Percentiles rank a stretch among this genome's conserved stretches.
These are phyloP conservation scores for Trametes pubescens DNA, from an alignment of 1,284 basidiomycete genomes.

Conservation along the genomic window DNA sequence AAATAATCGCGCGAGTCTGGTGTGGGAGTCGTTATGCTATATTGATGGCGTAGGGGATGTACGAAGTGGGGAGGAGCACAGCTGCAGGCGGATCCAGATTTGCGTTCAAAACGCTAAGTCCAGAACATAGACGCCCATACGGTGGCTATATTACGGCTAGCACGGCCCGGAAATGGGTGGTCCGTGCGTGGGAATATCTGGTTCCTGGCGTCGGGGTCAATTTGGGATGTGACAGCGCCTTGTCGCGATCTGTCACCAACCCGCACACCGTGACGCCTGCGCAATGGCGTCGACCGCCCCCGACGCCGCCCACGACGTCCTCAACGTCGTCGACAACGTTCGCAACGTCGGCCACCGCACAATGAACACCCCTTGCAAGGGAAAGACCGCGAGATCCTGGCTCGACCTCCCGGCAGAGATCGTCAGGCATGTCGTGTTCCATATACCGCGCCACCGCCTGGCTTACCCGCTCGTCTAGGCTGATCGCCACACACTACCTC, in stretches of 20 bases:
- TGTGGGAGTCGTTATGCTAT: too few species aligned
- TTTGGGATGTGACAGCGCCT: slow-evolving; percentile 36
- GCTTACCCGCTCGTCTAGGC: slow-evolving; percentile 48
- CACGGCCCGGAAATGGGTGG: slow-evolving; percentile 20
- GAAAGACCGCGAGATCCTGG: slow-evolving; percentile 75
- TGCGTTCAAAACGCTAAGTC: neutral
- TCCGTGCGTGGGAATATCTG: slow-evolving; percentile 40
- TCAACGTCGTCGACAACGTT: slow-evolving; percentile 28
- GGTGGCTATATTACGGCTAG: neutral
- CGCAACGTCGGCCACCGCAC: slow-evolving; percentile 14
- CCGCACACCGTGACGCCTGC: slow-evolving; percentile 40
- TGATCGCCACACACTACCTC: slow-evolving; percentile 69
- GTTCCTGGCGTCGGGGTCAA: slow-evolving; percentile 26
- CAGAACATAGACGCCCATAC: slow-evolving; percentile 10
- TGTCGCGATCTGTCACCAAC: slow-evolving; percentile 42
- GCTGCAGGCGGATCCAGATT: too few species aligned
- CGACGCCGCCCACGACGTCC: slow-evolving; percentile 25
- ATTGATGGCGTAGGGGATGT: too few species aligned
- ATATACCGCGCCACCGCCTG: slow-evolving; percentile 36
- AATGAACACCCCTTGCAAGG: slow-evolving; percentile 56
- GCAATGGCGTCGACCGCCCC: slow-evolving; percentile 33
- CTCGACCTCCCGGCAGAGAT: slow-evolving; percentile 73
- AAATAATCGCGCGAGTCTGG: too few species aligned
- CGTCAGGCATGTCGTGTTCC: slow-evolving; percentile 59
- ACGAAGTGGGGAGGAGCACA: too few species aligned